Percentiles rank a stretch among this genome's conserved stretches.
phyloP scores from a whole-genome alignment of 225 moss, liverwort and hornwort species.

The Anthoceros angustus region DNA sequence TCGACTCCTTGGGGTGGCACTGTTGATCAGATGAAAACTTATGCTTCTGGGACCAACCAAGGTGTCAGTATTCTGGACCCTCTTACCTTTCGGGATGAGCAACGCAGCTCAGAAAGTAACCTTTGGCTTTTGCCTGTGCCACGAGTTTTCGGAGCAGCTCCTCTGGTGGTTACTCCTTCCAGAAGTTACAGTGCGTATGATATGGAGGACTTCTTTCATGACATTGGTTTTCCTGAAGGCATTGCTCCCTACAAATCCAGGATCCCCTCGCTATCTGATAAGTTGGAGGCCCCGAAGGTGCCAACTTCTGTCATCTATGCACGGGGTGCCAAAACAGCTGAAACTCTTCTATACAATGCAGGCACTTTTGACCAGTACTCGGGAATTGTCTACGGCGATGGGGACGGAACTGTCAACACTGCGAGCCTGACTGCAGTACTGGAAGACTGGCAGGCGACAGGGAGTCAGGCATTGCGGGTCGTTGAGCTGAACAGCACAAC shows the following conservation, averaged over 20 bases:
- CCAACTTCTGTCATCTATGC: constrained; percentile 53
- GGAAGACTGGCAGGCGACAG: constrained; percentile 23
- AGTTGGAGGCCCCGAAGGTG: constrained; percentile 41
- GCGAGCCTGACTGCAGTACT: constrained; percentile 35
- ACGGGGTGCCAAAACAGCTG: constrained; percentile 41
- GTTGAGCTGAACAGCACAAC: constrained; percentile 11
- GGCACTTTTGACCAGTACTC: constrained; percentile 30
- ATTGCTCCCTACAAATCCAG: constrained; percentile 49
- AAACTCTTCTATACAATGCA: constrained; percentile 37
- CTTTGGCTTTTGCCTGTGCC: constrained; percentile 64
- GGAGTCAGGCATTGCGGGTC: constrained; percentile 29
- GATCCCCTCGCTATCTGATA: constrained; percentile 49
- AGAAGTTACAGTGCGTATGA: constrained; percentile 49
- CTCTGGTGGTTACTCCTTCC: constrained; percentile 40
- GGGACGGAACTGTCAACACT: constrained; percentile 43
- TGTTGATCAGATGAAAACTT: constrained; percentile 69
- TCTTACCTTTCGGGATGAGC: constrained; percentile 49
- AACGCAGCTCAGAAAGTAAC: constrained; percentile 76
- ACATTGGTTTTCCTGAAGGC: constrained; percentile 64
- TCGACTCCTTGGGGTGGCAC: constrained; percentile 74
- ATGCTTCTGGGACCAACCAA: constrained; percentile 71
- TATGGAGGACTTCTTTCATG: constrained; percentile 49
- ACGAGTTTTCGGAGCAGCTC: constrained; percentile 34
- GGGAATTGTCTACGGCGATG: constrained; percentile 22
- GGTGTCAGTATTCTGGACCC: constrained; percentile 59